Conservation (phyloP, 2,329 filamentous ascomycete species). For the Lachnum nothofagi region DNA sequence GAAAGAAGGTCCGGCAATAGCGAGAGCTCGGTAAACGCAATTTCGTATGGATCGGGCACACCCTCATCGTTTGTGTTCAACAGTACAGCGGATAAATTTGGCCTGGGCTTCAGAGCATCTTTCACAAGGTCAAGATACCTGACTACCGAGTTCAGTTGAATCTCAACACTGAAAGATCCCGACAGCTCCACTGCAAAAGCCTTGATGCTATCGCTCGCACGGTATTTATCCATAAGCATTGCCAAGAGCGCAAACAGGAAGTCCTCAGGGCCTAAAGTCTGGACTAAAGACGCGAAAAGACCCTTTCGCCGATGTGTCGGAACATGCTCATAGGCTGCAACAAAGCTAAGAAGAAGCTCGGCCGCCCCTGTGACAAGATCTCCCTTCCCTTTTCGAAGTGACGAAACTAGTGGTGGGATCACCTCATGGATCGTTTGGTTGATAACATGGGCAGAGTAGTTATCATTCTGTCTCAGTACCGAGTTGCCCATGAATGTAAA, state of each 20-base stretch:
- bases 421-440: constrained; percentile 92
- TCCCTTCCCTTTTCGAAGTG: constrained; percentile 74
- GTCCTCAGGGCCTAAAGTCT: constrained; percentile 78
- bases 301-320: constrained; percentile 77
- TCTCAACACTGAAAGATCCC: constrained; percentile 64
- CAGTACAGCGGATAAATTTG: constrained; percentile 65
- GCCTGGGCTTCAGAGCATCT: constrained; percentile 72
- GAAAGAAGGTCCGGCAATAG: constrained; percentile 54
- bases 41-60: constrained; percentile 43
- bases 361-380: constrained; percentile 75
- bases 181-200: constrained; percentile 73
- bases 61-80: constrained; percentile 54
- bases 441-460: constrained; percentile 94
- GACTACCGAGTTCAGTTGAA: constrained; percentile 73
- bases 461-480: constrained; percentile 85
- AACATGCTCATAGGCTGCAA: constrained; percentile 93
- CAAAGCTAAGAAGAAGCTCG: constrained; percentile 90
- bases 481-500: constrained; percentile 97
- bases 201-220: constrained; percentile 66
- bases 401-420: constrained; percentile 83
- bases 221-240: constrained; percentile 87
- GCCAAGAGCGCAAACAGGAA: constrained; percentile 83
- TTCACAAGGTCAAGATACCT: constrained; percentile 70
- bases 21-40: constrained; percentile 50
- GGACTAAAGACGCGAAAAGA: constrained; percentile 77